Evolutionary conservation across 2,329 filamentous ascomycete species (phyloP), one percentile per base, ranked within the genome.

Genomic region (Dendryphion nanum): DNA sequence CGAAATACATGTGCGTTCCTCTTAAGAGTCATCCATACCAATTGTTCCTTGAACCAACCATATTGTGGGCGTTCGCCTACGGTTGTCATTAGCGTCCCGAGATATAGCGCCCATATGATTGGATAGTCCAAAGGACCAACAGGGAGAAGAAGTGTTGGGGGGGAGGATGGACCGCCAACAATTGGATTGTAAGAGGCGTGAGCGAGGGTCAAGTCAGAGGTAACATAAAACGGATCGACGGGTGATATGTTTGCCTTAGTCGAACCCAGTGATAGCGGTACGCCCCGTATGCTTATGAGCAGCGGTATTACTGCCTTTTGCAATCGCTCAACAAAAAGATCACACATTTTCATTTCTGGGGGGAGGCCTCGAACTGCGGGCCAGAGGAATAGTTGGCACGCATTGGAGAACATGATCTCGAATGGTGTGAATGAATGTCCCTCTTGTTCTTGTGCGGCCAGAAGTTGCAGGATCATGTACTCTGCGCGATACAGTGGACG

Each of bases 341-440:
- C 48, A 30, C 47, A 53, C 5, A 54, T 26, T 17, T 44, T 42
- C 4, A 50, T 49, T 16, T 48, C 41, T 7, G 47, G 48, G 4
- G 51, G 47, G 6, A 54, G 26, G 3, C 20, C 17, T n/a, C 51
- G 19, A 1, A 43, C 37, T 4, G 47, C 44, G 5, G 41, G 47
- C 44, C 47, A 52, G 30, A 50, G 42, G 32, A 47, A 53, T 6
- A 57, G 20, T 18, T 55, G 51, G 17, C 47, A 53, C 5, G 37
- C 34, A 17, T 52, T 45, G 10, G 47, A 38, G 2, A 52, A 41
- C 7, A 55, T 33, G 5, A 50, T 35, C 30, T 55, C 50, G 8
- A 47, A 20, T 2, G 45, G 33, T 8, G 50, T 41, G 14, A 43
- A 49, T 6, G 21, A 7, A 23, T 46, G 42, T 2, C 20, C 23